A percentile compares a stretch with the other conserved stretches of the same genome.
Evolutionary conservation across 1,139 yeast species (phyloP).

Genomic region (Hansenula sp.): DNA sequence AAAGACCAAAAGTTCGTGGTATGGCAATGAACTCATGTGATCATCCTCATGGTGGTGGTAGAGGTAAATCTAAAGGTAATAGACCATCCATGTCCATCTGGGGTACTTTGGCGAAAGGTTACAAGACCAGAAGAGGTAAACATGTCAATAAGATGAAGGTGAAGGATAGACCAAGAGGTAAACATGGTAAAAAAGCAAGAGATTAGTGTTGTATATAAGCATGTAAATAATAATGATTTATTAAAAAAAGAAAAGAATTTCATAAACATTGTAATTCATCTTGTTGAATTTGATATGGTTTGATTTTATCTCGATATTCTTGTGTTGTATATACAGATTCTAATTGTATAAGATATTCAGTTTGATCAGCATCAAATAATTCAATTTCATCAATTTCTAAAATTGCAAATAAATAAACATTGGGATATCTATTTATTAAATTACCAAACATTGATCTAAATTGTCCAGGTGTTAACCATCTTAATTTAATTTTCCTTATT

Average conservation of each 20-base stretch:
- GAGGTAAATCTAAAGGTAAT: conserved; percentile 98
- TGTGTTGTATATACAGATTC: conserved; percentile 5
- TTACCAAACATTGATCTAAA: neutral
- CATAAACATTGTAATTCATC: neutral
- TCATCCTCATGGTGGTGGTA: conserved; percentile 99
- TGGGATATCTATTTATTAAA: neutral
- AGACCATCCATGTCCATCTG: conserved; percentile 93
- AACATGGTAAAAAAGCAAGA: conserved; percentile 6
- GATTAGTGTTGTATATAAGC: neutral
- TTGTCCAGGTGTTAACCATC: conserved; percentile 6
- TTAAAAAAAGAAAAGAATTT: no score
- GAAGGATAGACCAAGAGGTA: conserved; percentile 74
- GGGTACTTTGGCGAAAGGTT: conserved; percentile 91
- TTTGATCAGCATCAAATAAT: conserved; percentile 11
- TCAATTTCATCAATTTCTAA: conserved; percentile 7
- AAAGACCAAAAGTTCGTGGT: conserved; percentile 96
- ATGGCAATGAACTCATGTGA: conserved; percentile 97
- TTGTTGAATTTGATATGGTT: neutral
- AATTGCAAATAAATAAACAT: neutral
- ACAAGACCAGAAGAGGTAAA: conserved; percentile 91
- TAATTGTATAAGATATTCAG: neutral
- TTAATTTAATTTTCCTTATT: conserved; percentile 5
- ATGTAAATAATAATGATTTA: neutral
- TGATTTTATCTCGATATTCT: neutral
- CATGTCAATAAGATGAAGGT: conserved; percentile 79